These are phyloP conservation scores for Vitis hybrid DNA, from an alignment of 177 flowering plant genomes.

Conservation along the genomic window DNA sequence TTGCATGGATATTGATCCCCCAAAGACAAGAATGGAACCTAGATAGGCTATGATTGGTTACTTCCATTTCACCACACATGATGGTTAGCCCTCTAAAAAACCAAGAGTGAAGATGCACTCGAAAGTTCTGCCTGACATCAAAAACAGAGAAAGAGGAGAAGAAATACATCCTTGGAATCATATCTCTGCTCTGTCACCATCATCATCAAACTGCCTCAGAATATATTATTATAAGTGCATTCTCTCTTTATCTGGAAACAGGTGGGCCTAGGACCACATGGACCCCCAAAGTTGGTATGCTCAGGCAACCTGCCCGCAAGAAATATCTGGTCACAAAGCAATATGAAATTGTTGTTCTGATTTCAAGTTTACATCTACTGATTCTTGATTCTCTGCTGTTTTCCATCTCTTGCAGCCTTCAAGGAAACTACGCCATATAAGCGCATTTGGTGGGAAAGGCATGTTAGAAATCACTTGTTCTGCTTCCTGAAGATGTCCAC, in stretches of 20 bases:
- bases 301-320: too few species aligned
- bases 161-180: neutral
- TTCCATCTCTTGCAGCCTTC: slow-evolving; percentile 51
- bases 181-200: neutral
- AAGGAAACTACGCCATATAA: slow-evolving; percentile 74
- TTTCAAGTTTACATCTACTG: neutral
- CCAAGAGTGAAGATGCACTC: neutral
- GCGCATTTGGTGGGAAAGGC: slow-evolving; percentile 70
- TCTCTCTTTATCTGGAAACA: neutral
- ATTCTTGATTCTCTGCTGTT: slow-evolving; percentile 10
- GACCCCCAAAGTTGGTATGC: neutral
- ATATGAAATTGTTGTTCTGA: neutral
- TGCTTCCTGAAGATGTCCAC: slow-evolving; percentile 67
- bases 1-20: too few species aligned
- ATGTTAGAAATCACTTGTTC: slow-evolving; percentile 57
- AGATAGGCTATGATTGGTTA: neutral
- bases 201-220: neutral
- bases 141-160: neutral
- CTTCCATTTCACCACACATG: neutral
- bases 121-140: too few species aligned
- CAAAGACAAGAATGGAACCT: neutral
- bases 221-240: neutral
- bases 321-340: neutral
- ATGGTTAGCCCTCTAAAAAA: neutral
- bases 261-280: neutral